These are phyloP conservation scores for Phellinidium pouzarii DNA, from an alignment of 1,284 basidiomycete genomes.

Conservation along the genomic window DNA sequence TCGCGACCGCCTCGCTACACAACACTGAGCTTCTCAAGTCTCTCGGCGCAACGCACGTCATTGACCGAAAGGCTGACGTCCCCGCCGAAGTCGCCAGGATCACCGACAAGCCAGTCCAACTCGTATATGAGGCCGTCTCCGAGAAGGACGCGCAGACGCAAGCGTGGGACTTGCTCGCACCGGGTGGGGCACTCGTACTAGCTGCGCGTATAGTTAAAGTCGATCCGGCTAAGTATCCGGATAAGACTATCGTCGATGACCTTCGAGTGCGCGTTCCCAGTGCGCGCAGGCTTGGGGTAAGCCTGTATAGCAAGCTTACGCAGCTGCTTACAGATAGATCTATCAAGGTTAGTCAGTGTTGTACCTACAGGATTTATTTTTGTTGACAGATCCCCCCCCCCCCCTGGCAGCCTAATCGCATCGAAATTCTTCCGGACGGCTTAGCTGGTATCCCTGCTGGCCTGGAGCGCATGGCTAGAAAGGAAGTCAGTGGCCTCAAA, in stretches of 20 bases:
- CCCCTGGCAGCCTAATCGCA: conserved; percentile 30
- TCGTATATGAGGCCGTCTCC: conserved; percentile 33
- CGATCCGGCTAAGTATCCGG: conserved; percentile 1
- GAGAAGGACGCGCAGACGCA: conserved; percentile 26
- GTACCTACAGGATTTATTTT: not conserved
- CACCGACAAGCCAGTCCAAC: conserved; percentile 13
- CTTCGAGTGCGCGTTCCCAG: conserved; percentile 7
- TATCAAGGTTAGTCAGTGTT: conserved; percentile 6
- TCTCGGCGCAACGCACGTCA: conserved; percentile 43
- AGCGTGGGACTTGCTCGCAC: conserved; percentile 25
- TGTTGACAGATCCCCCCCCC: conserved; percentile 11
- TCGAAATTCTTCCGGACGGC: conserved; percentile 41
- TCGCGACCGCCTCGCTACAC: conserved; percentile 39
- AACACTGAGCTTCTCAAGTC: conserved; percentile 37
- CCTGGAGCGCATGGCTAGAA: conserved; percentile 33
- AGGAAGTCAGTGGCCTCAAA: conserved; percentile 42
- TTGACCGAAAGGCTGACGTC: conserved; percentile 31
- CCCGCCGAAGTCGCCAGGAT: conserved; percentile 18
- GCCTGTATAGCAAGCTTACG: conserved; percentile 12
- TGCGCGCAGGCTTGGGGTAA: conserved; percentile 7
- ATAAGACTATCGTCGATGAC: conserved; percentile 1
- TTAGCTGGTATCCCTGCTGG: conserved; percentile 40
- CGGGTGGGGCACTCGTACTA: conserved; percentile 21
- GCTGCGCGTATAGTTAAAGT: conserved; percentile 1
- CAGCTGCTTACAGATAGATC: conserved; percentile 2